Base-by-base conservation (phyloP, 345 rosid genomes). In the Citrus mangshanensis region DNA sequence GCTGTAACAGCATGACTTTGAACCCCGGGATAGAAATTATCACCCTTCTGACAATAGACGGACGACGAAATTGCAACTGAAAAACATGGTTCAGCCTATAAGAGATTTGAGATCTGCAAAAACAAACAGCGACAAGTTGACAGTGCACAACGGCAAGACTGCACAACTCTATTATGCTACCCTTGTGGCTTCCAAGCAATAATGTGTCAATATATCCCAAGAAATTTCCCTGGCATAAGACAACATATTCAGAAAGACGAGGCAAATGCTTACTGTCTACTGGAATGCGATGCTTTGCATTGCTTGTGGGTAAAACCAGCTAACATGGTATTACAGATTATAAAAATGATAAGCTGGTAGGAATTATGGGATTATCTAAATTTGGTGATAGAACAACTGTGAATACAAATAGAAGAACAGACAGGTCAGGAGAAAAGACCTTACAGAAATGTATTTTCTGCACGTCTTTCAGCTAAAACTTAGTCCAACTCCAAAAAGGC, bases 371-470 rank as follows among this genome's bases (percentile, higher is more conserved):
- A 54, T 60, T 49, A 22, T 13, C 65, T n/a, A 42, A 40, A 19
- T 69, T 58, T 68, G 24, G 34, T 28, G 38, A 68, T 37, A 5
- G 56, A 55, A 55, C 54, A 34, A 67, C 2, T 28, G 32, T 34
- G 34, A 32, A 34, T 51, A 40, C 51, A 32, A 65, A 65, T 49
- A 18, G 58, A 55, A 34, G 55, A 25, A 38, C 12, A 68, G 24
- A 18, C 18, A 34, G 35, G 35, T 21, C 10, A 8, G 10, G 37
- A 77, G 63, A 55, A 55, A 28, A 35, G 28, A 77, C 42, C 63
- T 7, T 68, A 56, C 13, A 3, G 68, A 64, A 34, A 68, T 37
- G 79, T 66, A 25, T 77, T 40, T 68, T 68, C 56, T 77, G 60
- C 13, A 9, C 37, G 30, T 32, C 56, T 38, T 59, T 56, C 30